Evolutionary conservation across 192 early-diverging fungal genomes (phyloP).

Genomic region (Gamsiella multidivaricata): DNA sequence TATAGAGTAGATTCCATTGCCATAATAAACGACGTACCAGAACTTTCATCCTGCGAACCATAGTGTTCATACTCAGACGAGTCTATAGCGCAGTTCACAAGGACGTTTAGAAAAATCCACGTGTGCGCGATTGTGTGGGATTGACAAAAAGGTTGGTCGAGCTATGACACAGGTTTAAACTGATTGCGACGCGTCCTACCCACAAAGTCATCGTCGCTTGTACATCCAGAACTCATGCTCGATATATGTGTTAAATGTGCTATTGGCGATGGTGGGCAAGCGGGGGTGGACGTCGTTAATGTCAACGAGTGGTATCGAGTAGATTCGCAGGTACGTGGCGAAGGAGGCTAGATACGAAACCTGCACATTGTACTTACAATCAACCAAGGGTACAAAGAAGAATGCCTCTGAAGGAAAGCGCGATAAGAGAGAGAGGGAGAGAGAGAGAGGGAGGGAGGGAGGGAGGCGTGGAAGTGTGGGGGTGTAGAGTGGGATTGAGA

Average conservation of each 20-base stretch:
- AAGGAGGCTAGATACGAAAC: too few relatives aligned
- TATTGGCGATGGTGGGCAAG: neutral
- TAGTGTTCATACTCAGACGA: slow-evolving; percentile 34
- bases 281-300: too few relatives aligned
- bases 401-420: too few relatives aligned
- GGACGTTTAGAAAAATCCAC: too few relatives aligned
- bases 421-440: neutral
- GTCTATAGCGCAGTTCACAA: slow-evolving; percentile 15
- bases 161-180: neutral
- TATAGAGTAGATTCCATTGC: neutral
- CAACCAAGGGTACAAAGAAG: too few relatives aligned
- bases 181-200: slow-evolving; percentile 6
- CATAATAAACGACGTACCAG: too few relatives aligned
- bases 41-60: slow-evolving; percentile 22
- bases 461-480: neutral
- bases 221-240: slow-evolving; percentile 27
- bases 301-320: too few relatives aligned
- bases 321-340: too few relatives aligned
- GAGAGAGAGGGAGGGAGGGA: neutral
- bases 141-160: too few relatives aligned
- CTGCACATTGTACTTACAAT: too few relatives aligned
- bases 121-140: too few relatives aligned
- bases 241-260: neutral
- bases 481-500: neutral
- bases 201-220: slow-evolving; percentile 37